Evolutionary conservation across 306 rosid genomes (phyloP), one percentile per base, ranked within the genome.

Genomic region (Pyrus betulifolia): DNA sequence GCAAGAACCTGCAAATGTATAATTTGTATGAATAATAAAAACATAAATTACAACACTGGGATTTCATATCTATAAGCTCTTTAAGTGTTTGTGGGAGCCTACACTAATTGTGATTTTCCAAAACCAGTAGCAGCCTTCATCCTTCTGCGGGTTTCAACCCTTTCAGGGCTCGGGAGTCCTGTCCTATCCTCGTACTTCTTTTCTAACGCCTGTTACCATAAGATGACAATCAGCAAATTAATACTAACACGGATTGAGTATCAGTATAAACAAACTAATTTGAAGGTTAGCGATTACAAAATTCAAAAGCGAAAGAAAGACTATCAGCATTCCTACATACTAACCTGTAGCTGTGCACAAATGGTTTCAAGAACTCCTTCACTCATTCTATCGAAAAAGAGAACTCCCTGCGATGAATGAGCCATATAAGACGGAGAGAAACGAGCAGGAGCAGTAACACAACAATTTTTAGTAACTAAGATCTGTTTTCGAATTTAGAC

Each of bases 361-460:
- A 92, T 82, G 57, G 86, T 76, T 27, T 86, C 90, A 40, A 92
- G 89, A 85, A 90, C 92, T 60, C 82, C 89, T n/a, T 89, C 97
- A 35, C 84, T 87, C 98, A 95, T 95, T 88, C 97, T 89, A 62
- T 95, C 97, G 71, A 95, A 92, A 89, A 92, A 95, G 75, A 95
- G 87, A 69, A 89, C 64, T 31, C 97, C 98, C 98, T 92, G 87
- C 77, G 86, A 79, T 72, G 61, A 31, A 64, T 61, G 18, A 45
- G 64, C 28, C 45, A 46, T 69, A 77, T 65, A 78, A 62, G 63
- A 61, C 72, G 65, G 76, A 61, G 52, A 19, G 21, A 35, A 35
- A 21, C 5, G 46, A 35, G 45, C 15, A 65, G n/a, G n/a, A n/a
- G n/a, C n/a, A n/a, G n/a, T n/a, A n/a, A n/a, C n/a, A n/a, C n/a